Evolutionary conservation across 2,329 filamentous ascomycete genomes (phyloP).

Genomic region (Colletotrichum gloeosporioides): DNA sequence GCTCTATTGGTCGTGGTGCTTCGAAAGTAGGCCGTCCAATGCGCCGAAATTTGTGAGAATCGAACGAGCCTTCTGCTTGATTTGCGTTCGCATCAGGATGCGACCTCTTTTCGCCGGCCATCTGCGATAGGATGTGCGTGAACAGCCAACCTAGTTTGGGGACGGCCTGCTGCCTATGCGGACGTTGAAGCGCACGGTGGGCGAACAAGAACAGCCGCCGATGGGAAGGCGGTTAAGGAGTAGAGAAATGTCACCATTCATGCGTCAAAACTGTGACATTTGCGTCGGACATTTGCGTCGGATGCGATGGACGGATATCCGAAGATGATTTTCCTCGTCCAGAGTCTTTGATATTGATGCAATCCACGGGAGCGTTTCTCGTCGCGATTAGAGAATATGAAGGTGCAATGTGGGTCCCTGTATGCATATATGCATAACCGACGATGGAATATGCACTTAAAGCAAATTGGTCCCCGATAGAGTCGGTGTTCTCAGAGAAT

Average conservation of each 20-base stretch:
- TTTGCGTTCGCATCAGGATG: background rate
- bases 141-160: no score
- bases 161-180: background rate
- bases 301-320: background rate
- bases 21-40: background rate
- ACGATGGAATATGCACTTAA: accelerated
- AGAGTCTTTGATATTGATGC: background rate
- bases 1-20: background rate
- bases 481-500: background rate
- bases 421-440: background rate
- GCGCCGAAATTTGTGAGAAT: background rate
- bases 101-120: background rate
- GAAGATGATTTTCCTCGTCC: background rate
- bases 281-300: accelerated
- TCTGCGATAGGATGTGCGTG: background rate
- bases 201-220: background rate
- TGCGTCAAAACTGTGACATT: background rate
- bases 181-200: background rate
- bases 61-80: background rate
- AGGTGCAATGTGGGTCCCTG: background rate
- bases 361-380: background rate
- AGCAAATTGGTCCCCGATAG: background rate
- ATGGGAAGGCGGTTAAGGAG: accelerated
- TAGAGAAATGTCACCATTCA: background rate
- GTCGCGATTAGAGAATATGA: background rate